phyloP scores from a whole-genome alignment of 1,284 basidiomycete species.

The Rhizopogon hawkerae region DNA sequence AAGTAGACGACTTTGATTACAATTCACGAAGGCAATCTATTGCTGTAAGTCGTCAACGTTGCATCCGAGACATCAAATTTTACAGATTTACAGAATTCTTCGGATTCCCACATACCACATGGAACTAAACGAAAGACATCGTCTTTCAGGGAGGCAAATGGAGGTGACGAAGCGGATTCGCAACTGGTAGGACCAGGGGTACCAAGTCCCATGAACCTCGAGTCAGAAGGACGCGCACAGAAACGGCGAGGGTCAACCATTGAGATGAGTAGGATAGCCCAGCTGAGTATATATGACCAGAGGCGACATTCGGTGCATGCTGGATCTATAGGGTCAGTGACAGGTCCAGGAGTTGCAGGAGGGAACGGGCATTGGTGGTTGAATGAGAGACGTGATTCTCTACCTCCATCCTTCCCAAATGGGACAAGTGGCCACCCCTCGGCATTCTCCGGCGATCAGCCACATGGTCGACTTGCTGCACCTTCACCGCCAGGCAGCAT shows the following conservation, averaged over 20 bases:
- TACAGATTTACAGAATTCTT: conserved; percentile 19
- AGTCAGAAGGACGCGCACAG: conserved; percentile 57
- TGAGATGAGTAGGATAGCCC: conserved; percentile 63
- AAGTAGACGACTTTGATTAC: conserved; percentile 48
- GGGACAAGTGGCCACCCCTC: conserved; percentile 43
- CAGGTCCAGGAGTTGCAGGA: conserved; percentile 19
- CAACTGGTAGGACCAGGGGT: conserved; percentile 62
- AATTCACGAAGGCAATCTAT: conserved; percentile 60
- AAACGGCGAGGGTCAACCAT: conserved; percentile 75
- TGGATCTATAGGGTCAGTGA: conserved; percentile 31
- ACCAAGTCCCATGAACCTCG: conserved; percentile 45
- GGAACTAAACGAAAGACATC: conserved; percentile 79
- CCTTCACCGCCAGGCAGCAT: conserved; percentile 50
- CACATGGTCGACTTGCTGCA: conserved; percentile 53
- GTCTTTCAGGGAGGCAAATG: conserved; percentile 46
- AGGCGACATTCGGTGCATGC: conserved; percentile 68
- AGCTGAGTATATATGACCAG: conserved; percentile 60
- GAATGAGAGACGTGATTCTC: conserved; percentile 63
- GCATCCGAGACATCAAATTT: conserved; percentile 1
- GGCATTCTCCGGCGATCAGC: conserved; percentile 56
- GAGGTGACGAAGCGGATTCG: conserved; percentile 55
- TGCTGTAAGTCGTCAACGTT: conserved; percentile 33
- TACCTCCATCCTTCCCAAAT: conserved; percentile 59
- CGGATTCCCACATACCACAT: conserved; percentile 37
- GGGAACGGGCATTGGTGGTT: conserved; percentile 41